Percentiles rank a stretch among this genome's conserved stretches.
These are phyloP conservation scores for Cladosporium halotolerans DNA, from an alignment of 2,329 filamentous ascomycete genomes.

Conservation along the genomic window DNA sequence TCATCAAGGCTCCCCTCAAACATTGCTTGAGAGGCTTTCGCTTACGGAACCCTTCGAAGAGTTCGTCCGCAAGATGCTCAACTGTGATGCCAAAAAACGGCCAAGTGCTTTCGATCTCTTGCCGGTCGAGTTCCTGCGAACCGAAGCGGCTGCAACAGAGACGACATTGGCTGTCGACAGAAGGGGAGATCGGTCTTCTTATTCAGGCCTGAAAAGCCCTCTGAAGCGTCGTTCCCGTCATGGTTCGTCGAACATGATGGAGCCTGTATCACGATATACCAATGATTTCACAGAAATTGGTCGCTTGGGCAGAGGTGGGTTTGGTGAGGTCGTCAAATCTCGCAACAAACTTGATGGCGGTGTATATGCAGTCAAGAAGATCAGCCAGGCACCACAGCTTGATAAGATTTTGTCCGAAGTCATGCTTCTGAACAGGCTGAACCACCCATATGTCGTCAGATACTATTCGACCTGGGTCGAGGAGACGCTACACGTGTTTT, in stretches of 20 bases:
- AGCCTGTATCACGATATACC: slow-evolving; percentile 63
- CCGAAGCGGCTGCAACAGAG: slow-evolving; percentile 34
- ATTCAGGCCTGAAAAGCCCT: slow-evolving; percentile 22
- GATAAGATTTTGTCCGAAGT: slow-evolving; percentile 82
- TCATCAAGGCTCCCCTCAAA: slow-evolving; percentile 70
- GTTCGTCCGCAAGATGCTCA: slow-evolving; percentile 77
- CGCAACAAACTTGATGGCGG: slow-evolving; percentile 89
- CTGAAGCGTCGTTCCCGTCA: slow-evolving; percentile 25
- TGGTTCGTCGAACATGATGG: slow-evolving; percentile 25
- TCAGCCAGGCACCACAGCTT: slow-evolving; percentile 65
- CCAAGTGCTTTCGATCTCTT: slow-evolving; percentile 72
- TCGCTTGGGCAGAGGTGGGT: slow-evolving; percentile 84
- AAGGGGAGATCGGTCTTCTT: slow-evolving; percentile 5
- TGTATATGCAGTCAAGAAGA: slow-evolving; percentile 95
- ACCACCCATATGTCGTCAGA: slow-evolving; percentile 79
- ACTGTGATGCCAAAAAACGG: slow-evolving; percentile 73
- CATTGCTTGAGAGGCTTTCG: slow-evolving; percentile 62
- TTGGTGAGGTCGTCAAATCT: slow-evolving; percentile 92
- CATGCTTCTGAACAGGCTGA: slow-evolving; percentile 81
- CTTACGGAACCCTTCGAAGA: slow-evolving; percentile 73
- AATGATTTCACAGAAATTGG: slow-evolving; percentile 90
- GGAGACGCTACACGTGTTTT: slow-evolving; percentile 38
- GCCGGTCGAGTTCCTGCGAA: slow-evolving; percentile 51
- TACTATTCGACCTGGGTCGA: slow-evolving; percentile 97
- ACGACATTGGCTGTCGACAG: background rate